These are phyloP conservation scores for Mucor indicus DNA, from an alignment of 371 early-diverging fungal species.

Conservation along the genomic window DNA sequence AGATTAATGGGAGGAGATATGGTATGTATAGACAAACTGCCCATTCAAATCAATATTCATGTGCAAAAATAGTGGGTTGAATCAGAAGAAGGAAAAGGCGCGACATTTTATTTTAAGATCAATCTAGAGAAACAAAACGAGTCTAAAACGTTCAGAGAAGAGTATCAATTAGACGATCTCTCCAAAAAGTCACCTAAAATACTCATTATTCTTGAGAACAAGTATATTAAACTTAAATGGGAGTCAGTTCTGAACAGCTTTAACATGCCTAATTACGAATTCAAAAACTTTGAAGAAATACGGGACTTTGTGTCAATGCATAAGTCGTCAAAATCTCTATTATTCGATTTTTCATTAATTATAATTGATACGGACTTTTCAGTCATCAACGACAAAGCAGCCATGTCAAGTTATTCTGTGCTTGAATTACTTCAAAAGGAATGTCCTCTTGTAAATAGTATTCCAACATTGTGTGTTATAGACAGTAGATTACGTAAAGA, in stretches of 20 bases:
- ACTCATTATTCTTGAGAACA: conserved; percentile 15
- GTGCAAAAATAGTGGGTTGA: conserved; percentile 53
- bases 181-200: conserved; percentile 1
- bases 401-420: background rate
- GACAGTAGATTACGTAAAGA: conserved; percentile 7
- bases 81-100: conserved; percentile 41
- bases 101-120: conserved; percentile 42
- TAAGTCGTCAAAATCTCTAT: too few species aligned
- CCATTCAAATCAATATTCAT: too few species aligned
- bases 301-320: background rate
- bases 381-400: too few species aligned
- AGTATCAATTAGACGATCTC: conserved; percentile 11
- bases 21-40: conserved; percentile 15
- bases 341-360: conserved; percentile 3
- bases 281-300: background rate
- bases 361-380: conserved; percentile 10
- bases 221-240: conserved; percentile 7
- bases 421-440: background rate
- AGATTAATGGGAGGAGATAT: conserved; percentile 54
- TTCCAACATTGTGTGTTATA: conserved; percentile 5
- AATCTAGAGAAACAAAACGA: conserved; percentile 19
- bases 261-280: background rate
- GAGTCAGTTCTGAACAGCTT: background rate
- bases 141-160: conserved; percentile 18
- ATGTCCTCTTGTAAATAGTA: background rate